Conservation (phyloP, 164 flowering plant species). For the Chimonanthus salicifolius region DNA sequence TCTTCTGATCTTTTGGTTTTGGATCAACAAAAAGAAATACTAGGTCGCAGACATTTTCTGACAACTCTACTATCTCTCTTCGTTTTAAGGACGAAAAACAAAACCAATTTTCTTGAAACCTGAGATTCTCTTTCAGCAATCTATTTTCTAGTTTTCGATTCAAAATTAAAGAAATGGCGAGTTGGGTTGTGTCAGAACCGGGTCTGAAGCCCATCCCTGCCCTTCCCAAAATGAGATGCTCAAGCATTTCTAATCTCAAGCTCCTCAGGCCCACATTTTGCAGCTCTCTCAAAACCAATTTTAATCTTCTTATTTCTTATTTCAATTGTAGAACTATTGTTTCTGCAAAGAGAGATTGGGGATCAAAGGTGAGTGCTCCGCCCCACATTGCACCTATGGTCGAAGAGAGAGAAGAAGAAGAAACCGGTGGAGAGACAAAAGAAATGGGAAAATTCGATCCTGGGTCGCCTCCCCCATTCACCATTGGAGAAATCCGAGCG, state of each 20-base stretch:
- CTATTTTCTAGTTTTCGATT: background rate
- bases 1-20: too few relatives aligned
- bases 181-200: constrained; percentile 24
- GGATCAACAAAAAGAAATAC: too few relatives aligned
- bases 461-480: constrained; percentile 66
- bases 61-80: too few relatives aligned
- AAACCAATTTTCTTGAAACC: background rate
- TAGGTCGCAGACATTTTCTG: too few relatives aligned
- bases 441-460: constrained; percentile 46
- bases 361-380: constrained; percentile 25
- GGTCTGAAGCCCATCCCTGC: constrained; percentile 37
- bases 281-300: constrained; percentile 2
- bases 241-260: background rate
- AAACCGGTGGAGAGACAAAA: constrained; percentile 1
- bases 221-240: background rate
- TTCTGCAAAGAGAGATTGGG: constrained; percentile 17
- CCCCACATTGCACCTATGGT: constrained; percentile 11
- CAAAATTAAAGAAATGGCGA: background rate
- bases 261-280: background rate
- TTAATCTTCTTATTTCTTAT: background rate
- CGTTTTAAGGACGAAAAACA: background rate
- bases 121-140: background rate
- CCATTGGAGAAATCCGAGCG: constrained; percentile 66
- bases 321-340: background rate
- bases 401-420: constrained; percentile 16